These are phyloP conservation scores for Trichoderma semiorbis DNA, from an alignment of 2,329 filamentous ascomycete species.

Conservation along the genomic window DNA sequence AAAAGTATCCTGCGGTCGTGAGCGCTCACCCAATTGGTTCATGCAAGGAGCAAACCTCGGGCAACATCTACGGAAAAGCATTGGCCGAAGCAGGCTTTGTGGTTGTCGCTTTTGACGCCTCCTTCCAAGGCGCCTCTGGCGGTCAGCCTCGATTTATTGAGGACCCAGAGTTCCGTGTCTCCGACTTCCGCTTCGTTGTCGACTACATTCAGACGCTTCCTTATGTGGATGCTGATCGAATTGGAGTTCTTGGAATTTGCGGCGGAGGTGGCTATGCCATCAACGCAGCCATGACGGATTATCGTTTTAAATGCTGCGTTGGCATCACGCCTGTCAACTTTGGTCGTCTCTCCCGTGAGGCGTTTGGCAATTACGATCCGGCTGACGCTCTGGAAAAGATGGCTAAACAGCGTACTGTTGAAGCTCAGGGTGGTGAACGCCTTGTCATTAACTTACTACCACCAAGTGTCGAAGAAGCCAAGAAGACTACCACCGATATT, in stretches of 20 bases:
- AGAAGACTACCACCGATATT: not conserved
- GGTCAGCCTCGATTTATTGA: not conserved
- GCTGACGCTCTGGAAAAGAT: not conserved
- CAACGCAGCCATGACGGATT: not conserved
- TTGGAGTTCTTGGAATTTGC: not conserved
- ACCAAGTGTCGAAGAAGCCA: not conserved
- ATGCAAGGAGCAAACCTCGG: not conserved
- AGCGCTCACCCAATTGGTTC: not conserved
- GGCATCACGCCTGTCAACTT: not conserved
- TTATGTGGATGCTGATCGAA: not conserved
- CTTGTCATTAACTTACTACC: not conserved
- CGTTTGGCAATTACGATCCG: not conserved
- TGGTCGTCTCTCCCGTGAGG: not conserved
- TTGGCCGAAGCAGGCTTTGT: not conserved
- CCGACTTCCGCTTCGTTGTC: not conserved
- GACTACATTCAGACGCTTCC: not conserved
- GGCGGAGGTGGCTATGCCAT: not conserved
- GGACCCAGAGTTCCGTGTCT: not conserved
- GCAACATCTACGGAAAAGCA: not conserved
- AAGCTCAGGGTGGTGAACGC: not conserved
- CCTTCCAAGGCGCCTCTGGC: not conserved
- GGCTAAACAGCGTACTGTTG: not conserved
- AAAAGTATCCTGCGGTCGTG: not conserved
- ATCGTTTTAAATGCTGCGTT: not conserved
- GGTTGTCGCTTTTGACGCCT: not conserved